Evolutionary conservation across 2,329 filamentous ascomycete genomes (phyloP).

Genomic region (Calonectria pteridis): DNA sequence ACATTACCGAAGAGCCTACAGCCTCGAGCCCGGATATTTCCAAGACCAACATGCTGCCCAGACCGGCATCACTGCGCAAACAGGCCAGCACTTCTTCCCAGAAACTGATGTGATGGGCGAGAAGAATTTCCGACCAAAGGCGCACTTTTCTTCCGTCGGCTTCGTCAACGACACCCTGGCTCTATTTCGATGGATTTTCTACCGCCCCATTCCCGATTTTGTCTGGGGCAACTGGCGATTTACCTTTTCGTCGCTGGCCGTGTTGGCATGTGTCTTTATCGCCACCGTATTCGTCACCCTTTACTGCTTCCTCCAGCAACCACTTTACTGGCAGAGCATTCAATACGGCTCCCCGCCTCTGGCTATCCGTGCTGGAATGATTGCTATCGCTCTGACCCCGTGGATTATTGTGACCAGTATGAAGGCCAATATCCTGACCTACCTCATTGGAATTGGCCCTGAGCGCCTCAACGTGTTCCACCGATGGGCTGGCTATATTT

Average conservation of each 20-base stretch:
- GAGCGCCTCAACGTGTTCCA: slow-evolving; percentile 94
- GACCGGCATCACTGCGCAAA: slow-evolving; percentile 63
- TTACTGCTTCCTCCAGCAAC: slow-evolving; percentile 89
- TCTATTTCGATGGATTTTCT: slow-evolving; percentile 90
- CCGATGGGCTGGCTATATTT: slow-evolving; percentile 90
- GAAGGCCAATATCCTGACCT: slow-evolving; percentile 88
- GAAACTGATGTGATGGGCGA: slow-evolving; percentile 67
- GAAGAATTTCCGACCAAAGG: slow-evolving; percentile 71
- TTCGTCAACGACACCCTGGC: slow-evolving; percentile 84
- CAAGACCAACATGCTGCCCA: slow-evolving; percentile 62
- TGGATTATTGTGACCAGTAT: slow-evolving; percentile 93
- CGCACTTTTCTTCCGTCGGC: slow-evolving; percentile 80
- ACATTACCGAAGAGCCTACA: slow-evolving; percentile 69
- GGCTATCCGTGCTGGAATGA: slow-evolving; percentile 90
- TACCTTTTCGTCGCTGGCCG: slow-evolving; percentile 84
- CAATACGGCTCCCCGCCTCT: slow-evolving; percentile 88
- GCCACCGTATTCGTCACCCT: slow-evolving; percentile 80
- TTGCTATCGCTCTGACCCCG: slow-evolving; percentile 89
- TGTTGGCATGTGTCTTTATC: slow-evolving; percentile 75
- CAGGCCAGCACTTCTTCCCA: slow-evolving; percentile 81
- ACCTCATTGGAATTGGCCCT: slow-evolving; percentile 90
- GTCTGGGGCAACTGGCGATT: slow-evolving; percentile 76
- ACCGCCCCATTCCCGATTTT: slow-evolving; percentile 84
- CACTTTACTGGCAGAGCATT: slow-evolving; percentile 91
- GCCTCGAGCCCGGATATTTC: slow-evolving; percentile 61